Evolutionary conservation across 1,284 basidiomycete genomes (phyloP).

Genomic region (Wolfiporia cocos): DNA sequence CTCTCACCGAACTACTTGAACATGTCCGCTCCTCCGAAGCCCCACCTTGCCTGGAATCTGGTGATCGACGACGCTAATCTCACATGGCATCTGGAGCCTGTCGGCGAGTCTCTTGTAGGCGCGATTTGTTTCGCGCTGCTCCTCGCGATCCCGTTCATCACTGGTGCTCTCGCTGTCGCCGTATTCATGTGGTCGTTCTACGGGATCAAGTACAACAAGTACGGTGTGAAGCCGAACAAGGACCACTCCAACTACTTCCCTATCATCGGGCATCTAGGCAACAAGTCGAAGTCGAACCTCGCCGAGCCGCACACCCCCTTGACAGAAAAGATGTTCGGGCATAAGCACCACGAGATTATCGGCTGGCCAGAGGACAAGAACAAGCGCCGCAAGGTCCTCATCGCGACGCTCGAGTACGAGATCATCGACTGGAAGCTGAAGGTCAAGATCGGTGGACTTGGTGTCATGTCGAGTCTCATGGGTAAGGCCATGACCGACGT

Average conservation of each 20-base stretch:
- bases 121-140: constrained; percentile 84
- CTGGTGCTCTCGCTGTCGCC: constrained; percentile 73
- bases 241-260: constrained; percentile 69
- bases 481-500: constrained; percentile 96
- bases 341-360: constrained; percentile 63
- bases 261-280: constrained; percentile 59
- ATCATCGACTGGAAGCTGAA: constrained; percentile 95
- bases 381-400: constrained; percentile 85
- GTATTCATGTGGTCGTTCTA: constrained; percentile 96
- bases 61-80: constrained; percentile 72
- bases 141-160: constrained; percentile 76
- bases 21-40: constrained; percentile 76
- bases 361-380: constrained; percentile 91
- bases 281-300: constrained; percentile 60
- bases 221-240: constrained; percentile 71
- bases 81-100: constrained; percentile 74
- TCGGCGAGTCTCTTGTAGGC: constrained; percentile 74
- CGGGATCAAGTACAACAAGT: constrained; percentile 90
- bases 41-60: constrained; percentile 82
- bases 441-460: constrained; percentile 94
- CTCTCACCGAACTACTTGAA: constrained; percentile 84
- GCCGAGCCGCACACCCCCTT: constrained; percentile 45
- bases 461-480: constrained; percentile 95
- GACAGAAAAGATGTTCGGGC: constrained; percentile 59
- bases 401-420: constrained; percentile 90